Evolutionary conservation across 768 basidiomycete species (phyloP), one percentile per base, ranked within the genome.

Genomic region (Tubosaeta brunneosetosa): DNA sequence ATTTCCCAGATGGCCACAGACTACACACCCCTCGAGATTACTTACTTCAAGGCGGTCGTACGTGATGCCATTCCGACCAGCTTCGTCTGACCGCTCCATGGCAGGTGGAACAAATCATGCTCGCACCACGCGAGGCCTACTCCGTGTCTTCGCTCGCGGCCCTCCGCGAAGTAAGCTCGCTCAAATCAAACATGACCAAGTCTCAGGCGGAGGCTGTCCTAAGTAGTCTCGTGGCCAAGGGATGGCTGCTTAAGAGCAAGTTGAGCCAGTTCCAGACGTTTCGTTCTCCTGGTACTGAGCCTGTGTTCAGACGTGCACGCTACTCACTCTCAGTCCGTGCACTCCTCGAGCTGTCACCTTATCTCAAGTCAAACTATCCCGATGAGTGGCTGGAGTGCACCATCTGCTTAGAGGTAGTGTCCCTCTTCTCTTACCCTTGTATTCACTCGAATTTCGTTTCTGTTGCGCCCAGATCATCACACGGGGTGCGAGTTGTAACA

Each of bases 71-170:
- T 5, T 26, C 25, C n/a, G 6, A 11, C 32, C 10, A 10, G 6
- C 2, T 8, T 16, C 22, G 34, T 49, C 49, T 51, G 32, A 50
- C 31, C n/a, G 26, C n/a, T 13, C 13, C 33, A 45, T 27, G 19
- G 22, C 59, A 94, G 92, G 78, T 94, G 37, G 88, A 93, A 61
- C 86, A 88, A 69, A 93, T 95, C 60, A 86, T 94, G 80, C 75
- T 85, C 16, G 88, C 91, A 7, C 83, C 88, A 6, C 76, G 77
- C 38, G 82, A 86, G 62, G 73, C 86, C 0, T 95, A 77, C 66
- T 91, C 85, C 16, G 77, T 91, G 11, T 86, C 88, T 0, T 90
- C 89, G 5, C 70, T 89, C 25, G 84, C 82, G 3, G 91, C 90
- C 1, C 72, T 91, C 38, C 82, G 89, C 43, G 86, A 90, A 67